Evolutionary conservation across 164 flowering plant genomes (phyloP).

Genomic region (Piper betle): DNA sequence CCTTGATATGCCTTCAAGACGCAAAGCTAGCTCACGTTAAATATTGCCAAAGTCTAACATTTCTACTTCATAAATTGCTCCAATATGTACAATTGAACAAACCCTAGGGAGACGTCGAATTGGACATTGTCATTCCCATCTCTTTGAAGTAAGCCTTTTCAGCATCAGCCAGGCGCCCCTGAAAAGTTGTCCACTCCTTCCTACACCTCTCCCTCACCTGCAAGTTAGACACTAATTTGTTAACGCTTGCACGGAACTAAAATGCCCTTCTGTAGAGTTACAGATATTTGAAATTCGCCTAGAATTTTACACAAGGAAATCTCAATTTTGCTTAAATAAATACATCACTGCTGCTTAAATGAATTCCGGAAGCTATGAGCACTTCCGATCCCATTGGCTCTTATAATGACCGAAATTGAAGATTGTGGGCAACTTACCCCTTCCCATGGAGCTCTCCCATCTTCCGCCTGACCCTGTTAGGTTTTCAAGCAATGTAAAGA

Average conservation of each 20-base stretch:
- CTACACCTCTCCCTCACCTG: slow-evolving; percentile 87
- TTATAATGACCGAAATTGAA: not conserved
- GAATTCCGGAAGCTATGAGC: no score
- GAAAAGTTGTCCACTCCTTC: slow-evolving; percentile 75
- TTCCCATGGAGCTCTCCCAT: slow-evolving; percentile 68
- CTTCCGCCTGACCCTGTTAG: slow-evolving; percentile 42
- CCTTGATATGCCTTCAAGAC: no score
- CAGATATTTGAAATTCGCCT: not conserved
- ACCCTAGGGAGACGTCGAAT: slow-evolving; percentile 21
- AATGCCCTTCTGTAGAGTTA: not conserved
- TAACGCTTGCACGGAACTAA: not conserved
- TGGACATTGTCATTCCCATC: slow-evolving; percentile 32
- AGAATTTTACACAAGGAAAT: not conserved
- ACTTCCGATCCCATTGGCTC: not conserved
- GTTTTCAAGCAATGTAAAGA: not conserved
- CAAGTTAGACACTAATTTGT: not conserved
- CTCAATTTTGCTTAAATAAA: no score
- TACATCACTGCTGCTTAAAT: no score
- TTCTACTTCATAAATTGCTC: no score
- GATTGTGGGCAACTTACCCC: slow-evolving; percentile 30
- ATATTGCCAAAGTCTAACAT: no score
- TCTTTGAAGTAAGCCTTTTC: slow-evolving; percentile 43
- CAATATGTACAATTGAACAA: no score
- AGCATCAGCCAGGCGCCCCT: slow-evolving; percentile 44
- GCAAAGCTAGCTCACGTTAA: no score